These are phyloP conservation scores for Dendrobium officinale DNA, from an alignment of 106 monocot genomes.

Conservation along the genomic window DNA sequence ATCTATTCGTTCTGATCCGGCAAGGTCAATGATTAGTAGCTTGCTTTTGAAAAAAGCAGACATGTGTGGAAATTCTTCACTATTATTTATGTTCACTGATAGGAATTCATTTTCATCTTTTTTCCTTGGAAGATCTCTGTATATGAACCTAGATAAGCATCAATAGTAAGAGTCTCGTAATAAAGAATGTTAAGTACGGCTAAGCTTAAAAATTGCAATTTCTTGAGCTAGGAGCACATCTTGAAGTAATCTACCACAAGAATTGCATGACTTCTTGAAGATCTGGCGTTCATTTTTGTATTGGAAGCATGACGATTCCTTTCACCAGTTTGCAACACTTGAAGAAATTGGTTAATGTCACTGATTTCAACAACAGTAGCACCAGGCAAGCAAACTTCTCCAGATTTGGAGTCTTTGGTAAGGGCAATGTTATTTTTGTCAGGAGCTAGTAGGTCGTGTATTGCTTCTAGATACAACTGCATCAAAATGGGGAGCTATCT, in stretches of 20 bases:
- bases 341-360: conserved; percentile 4
- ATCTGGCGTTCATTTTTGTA: conserved; percentile 10
- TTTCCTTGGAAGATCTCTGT: conserved; percentile 30
- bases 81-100: conserved; percentile 6
- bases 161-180: not conserved
- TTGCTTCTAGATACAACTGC: conserved; percentile 8
- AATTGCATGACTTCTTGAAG: conserved; percentile 12
- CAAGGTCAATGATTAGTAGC: conserved; percentile 65
- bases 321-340: conserved; percentile 8
- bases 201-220: not conserved
- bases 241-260: conserved; percentile 4
- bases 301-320: conserved; percentile 5
- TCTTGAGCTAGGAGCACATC: not conserved
- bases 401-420: conserved; percentile 6
- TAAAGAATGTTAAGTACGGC: not conserved
- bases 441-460: conserved; percentile 10
- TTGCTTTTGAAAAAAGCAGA: conserved; percentile 44
- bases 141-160: conserved; percentile 37
- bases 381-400: conserved; percentile 7
- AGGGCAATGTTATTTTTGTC: conserved; percentile 5
- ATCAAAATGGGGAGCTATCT: not conserved
- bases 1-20: conserved; percentile 65
- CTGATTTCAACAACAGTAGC: conserved; percentile 7
- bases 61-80: conserved; percentile 11
- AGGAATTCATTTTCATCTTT: conserved; percentile 28